Evolutionary conservation across 2,329 filamentous ascomycete genomes (phyloP).

Genomic region (Eutypella sp.): DNA sequence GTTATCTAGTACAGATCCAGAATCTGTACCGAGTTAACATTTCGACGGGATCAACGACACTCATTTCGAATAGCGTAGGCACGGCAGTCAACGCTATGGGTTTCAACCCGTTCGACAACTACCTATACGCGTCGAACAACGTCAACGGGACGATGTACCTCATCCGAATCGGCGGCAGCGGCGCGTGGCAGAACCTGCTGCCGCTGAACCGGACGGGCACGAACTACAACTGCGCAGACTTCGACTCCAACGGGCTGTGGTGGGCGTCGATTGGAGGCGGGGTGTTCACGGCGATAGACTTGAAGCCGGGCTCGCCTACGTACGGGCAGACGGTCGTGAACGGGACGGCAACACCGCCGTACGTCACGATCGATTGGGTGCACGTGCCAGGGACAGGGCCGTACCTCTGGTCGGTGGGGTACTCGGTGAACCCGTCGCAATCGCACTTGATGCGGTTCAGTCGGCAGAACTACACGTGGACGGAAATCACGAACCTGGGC

Average conservation of each 20-base stretch:
- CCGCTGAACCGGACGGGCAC: too few species aligned
- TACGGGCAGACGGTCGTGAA: neutral
- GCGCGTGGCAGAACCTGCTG: constrained; percentile 2
- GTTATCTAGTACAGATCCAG: constrained; percentile 10
- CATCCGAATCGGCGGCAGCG: constrained; percentile 11
- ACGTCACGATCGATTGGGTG: too few species aligned
- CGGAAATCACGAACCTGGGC: constrained; percentile 7
- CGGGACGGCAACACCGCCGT: too few species aligned
- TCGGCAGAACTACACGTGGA: constrained; percentile 4
- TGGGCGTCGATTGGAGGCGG: too few species aligned
- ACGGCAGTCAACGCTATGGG: constrained; percentile 11
- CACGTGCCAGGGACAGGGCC: constrained; percentile 12
- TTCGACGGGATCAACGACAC: constrained; percentile 1
- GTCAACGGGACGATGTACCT: constrained; percentile 1
- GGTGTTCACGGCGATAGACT: neutral
- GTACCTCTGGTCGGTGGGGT: constrained; percentile 13
- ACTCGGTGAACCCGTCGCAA: too few species aligned
- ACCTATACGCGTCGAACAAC: constrained; percentile 10
- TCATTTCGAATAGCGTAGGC: constrained; percentile 3
- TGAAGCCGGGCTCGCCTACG: neutral
- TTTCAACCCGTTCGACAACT: constrained; percentile 14
- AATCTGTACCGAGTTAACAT: constrained; percentile 11
- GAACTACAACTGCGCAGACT: too few species aligned
- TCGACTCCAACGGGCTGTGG: too few species aligned
- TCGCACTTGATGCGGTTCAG: constrained; percentile 14